These are phyloP conservation scores for Eucommia ulmoides DNA, from an alignment of 257 asterid species.

Conservation along the genomic window DNA sequence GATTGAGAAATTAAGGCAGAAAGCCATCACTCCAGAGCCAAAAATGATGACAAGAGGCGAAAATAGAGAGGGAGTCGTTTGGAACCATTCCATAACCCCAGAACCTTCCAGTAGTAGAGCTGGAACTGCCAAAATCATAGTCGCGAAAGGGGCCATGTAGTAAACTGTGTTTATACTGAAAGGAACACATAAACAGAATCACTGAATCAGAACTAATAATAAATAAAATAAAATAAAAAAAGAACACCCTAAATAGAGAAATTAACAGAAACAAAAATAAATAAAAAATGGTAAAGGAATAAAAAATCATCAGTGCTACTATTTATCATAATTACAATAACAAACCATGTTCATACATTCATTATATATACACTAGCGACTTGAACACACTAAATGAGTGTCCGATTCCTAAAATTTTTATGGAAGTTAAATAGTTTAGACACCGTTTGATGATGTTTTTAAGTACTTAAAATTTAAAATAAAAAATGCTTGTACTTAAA, in stretches of 20 bases:
- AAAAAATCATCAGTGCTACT: too few species aligned
- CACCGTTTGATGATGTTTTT: too few species aligned
- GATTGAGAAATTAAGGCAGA: conserved; percentile 89
- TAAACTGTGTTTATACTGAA: conserved; percentile 90
- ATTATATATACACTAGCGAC: too few species aligned
- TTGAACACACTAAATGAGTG: too few species aligned
- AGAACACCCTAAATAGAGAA: neutral
- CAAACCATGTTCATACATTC: too few species aligned
- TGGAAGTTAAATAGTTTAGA: too few species aligned
- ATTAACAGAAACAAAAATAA: neutral
- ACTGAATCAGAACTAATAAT: neutral
- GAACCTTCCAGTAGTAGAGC: conserved; percentile 77
- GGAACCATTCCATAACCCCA: conserved; percentile 62
- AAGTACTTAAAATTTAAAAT: too few species aligned
- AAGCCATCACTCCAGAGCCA: conserved; percentile 84
- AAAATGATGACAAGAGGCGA: conserved; percentile 59
- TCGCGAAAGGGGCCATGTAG: conserved; percentile 95
- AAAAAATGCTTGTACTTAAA: too few species aligned
- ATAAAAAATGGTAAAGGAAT: too few species aligned
- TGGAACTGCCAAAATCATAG: conserved; percentile 79
- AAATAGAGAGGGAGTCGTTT: conserved; percentile 41
- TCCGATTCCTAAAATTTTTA: too few species aligned
- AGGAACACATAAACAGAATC: conserved; percentile 3
- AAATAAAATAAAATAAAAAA: neutral
- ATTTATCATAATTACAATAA: too few species aligned